Conservation (phyloP, 2,329 filamentous ascomycete genomes). For the Mycosphaerella sp. region DNA sequence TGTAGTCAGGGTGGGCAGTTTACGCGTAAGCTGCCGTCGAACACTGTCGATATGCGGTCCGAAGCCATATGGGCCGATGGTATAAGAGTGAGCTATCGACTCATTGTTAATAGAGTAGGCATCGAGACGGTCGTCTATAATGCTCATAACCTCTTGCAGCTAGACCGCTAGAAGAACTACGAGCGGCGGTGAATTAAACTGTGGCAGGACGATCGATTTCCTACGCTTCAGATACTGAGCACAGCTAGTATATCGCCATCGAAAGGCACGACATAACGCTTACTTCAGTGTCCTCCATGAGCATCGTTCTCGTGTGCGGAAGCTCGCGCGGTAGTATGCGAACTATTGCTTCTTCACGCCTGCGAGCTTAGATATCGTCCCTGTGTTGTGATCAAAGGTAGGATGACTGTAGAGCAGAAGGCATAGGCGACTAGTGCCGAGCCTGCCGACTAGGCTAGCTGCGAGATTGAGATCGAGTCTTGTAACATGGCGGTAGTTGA, state of each 20-base stretch:
- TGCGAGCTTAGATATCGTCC: constrained; percentile 13
- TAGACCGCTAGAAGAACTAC: constrained; percentile 20
- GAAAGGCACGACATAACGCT: neutral
- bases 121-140: constrained; percentile 20
- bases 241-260: neutral
- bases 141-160: constrained; percentile 18
- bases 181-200: constrained; percentile 19
- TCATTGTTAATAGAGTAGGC: constrained; percentile 17
- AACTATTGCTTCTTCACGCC: constrained; percentile 18
- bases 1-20: constrained; percentile 20
- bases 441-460: constrained; percentile 11
- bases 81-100: neutral
- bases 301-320: constrained; percentile 15
- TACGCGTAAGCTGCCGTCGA: constrained; percentile 21
- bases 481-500: constrained; percentile 10
- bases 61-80: neutral
- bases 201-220: constrained; percentile 21
- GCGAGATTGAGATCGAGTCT: constrained; percentile 4
- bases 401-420: constrained; percentile 10
- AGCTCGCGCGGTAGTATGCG: constrained; percentile 13
- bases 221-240: constrained; percentile 15
- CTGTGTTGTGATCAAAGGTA: constrained; percentile 11
- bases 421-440: constrained; percentile 10
- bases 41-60: constrained; percentile 21
- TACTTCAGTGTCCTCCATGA: constrained; percentile 19